Base-by-base conservation (phyloP, 2,329 filamentous ascomycete genomes). In the Curvularia hawaiiensis region DNA sequence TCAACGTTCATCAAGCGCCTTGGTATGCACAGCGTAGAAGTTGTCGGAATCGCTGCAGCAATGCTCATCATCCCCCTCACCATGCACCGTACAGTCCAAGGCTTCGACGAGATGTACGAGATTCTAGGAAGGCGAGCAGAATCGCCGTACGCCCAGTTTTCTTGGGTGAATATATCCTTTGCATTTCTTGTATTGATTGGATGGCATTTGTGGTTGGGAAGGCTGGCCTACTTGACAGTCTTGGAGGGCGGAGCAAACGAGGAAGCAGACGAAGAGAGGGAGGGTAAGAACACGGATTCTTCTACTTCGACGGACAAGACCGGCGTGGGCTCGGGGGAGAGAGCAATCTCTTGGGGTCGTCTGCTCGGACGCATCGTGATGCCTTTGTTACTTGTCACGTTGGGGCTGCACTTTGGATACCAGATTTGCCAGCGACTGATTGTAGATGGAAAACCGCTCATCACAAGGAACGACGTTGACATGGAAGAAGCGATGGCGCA, bases 151-250 rank as follows among this genome's bases (percentile, higher is more conserved):
- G 40, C 30, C 20, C 35, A 26, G 1, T 12, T 45, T 0, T 22
- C 53, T 1, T 59, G 51, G 56, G 3, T 38, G 12, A 56, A 50
- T 3, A 18, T 66, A 1, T 14, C 40, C 1, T 14, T 63, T 4
- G 62, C 61, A 2, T 22, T 30, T 3, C 26, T 52, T 10, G 14
- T 65, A 22, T 33, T 69, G 18, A 28, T 57, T 3, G 61, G 22
- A 6, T 70, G 68, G 66, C 63, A 67, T 41, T 38, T 55, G 12
- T 59, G 54, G 30, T 20, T 69, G 16, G 59, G 54, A 16, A 38
- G 61, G 11, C 16, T 66, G 33, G 58, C 59, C 18, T 65, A 63
- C 39, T 43, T 31, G 7, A 54, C 48, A 3, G 46, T 60, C 9
- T 11, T 63, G 26, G 63, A 64, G 40, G 48, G 47, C 7, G 12